Conservation (phyloP, 176 grass and related monocot genomes). For the Cenchrus fungigraminus region DNA sequence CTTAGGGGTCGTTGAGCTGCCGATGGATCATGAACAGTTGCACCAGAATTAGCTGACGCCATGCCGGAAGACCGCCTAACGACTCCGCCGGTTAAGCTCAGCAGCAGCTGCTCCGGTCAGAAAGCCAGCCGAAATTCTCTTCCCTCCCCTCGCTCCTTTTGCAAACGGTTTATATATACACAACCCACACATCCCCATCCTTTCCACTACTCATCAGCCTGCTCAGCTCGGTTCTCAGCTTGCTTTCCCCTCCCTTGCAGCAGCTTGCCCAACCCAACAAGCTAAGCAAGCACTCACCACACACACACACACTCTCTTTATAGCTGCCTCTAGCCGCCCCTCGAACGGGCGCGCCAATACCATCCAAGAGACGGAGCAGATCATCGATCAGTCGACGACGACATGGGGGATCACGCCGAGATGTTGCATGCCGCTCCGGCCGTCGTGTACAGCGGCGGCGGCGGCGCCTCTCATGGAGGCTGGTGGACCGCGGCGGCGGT, state of each 20-base stretch:
- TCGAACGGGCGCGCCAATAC: not conserved
- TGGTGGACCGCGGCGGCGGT: conserved; percentile 49
- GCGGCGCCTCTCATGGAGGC: conserved; percentile 17
- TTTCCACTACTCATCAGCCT: conserved; percentile 40
- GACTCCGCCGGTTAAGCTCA: conserved; percentile 41
- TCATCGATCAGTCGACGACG: not conserved
- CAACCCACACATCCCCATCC: conserved; percentile 37
- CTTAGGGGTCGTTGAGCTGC: conserved; percentile 46
- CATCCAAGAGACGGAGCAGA: conserved; percentile 30
- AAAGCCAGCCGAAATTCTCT: conserved; percentile 51
- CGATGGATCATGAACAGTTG: conserved; percentile 61
- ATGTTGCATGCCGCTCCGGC: conserved; percentile 60
- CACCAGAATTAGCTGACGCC: conserved; percentile 57
- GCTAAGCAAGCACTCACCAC: conserved; percentile 49
- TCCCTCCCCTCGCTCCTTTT: not conserved
- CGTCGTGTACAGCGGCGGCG: conserved; percentile 50
- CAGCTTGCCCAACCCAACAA: conserved; percentile 52
- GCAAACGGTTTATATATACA: conserved; percentile 68
- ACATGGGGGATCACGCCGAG: conserved; percentile 58
- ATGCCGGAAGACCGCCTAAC: conserved; percentile 46
- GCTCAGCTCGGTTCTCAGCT: not conserved
- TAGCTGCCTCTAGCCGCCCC: not conserved
- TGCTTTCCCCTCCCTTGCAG: conserved; percentile 37
- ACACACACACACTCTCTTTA: not conserved
- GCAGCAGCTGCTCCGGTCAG: conserved; percentile 42